Conservation (phyloP, 176 grass and related monocot species). For the Triticum monococcum region DNA sequence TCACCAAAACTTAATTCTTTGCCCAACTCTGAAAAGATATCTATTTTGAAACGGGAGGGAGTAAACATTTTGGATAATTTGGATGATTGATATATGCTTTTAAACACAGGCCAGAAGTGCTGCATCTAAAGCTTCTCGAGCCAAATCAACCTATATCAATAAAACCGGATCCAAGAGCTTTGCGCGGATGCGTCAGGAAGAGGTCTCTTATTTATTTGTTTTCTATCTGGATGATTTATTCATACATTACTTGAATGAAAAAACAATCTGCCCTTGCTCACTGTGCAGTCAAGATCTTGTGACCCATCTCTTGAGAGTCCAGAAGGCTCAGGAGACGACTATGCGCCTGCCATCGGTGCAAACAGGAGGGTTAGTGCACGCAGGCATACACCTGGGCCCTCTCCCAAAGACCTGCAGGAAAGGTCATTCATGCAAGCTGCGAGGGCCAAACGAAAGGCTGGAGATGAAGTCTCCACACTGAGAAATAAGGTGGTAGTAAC, state of each 20-base stretch:
- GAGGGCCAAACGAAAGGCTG: constrained; percentile 5
- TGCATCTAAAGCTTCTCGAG: constrained; percentile 5
- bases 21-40: neutral
- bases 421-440: neutral
- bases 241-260: neutral
- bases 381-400: neutral
- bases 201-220: constrained; percentile 26
- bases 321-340: neutral
- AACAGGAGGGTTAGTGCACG: neutral
- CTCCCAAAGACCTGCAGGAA: neutral
- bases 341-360: neutral
- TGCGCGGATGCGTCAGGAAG: constrained; percentile 38
- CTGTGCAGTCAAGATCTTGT: neutral
- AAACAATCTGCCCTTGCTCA: neutral
- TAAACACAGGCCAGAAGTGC: constrained; percentile 14
- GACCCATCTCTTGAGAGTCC: neutral
- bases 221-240: constrained; percentile 10
- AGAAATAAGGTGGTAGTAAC: neutral
- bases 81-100: neutral
- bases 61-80: neutral
- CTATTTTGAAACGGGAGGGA: neutral
- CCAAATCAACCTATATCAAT: constrained; percentile 23
- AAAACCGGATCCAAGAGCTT: constrained; percentile 42
- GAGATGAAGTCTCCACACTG: constrained; percentile 2
- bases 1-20: neutral